Percentiles rank a stretch among this genome's conserved stretches.
Evolutionary conservation across 2,329 filamentous ascomycete species (phyloP).

Genomic region (Chalaropsis thielavioides): DNA sequence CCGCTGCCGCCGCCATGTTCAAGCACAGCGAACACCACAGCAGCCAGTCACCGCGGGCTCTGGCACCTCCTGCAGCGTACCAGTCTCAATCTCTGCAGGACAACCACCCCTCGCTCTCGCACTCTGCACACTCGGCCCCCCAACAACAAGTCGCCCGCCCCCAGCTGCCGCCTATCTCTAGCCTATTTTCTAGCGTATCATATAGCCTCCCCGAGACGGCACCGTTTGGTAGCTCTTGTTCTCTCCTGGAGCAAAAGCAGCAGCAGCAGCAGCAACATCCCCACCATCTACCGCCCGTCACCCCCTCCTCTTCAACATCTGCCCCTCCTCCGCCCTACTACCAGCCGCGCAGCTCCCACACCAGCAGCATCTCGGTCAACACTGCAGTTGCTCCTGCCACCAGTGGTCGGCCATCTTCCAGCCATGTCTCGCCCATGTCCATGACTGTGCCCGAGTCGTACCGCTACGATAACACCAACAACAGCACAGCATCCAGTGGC

Average conservation of each 20-base stretch:
- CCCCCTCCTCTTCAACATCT: neutral
- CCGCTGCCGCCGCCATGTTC: neutral
- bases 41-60: neutral
- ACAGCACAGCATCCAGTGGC: neutral
- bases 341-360: neutral
- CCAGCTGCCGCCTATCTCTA: conserved; percentile 1
- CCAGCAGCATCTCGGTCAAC: neutral
- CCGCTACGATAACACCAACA: neutral
- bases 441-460: neutral
- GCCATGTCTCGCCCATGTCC: conserved; percentile 5
- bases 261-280: neutral
- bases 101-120: neutral
- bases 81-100: neutral
- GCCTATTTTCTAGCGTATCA: neutral
- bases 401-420: neutral
- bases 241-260: neutral
- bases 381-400: neutral
- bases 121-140: neutral
- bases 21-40: neutral
- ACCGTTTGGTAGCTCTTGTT: neutral
- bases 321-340: neutral
- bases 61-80: neutral
- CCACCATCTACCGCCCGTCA: neutral
- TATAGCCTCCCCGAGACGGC: neutral
- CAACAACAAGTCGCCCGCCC: neutral